Conservation (phyloP, 2,329 filamentous ascomycete species). For the Lachnellula subtilissima region DNA sequence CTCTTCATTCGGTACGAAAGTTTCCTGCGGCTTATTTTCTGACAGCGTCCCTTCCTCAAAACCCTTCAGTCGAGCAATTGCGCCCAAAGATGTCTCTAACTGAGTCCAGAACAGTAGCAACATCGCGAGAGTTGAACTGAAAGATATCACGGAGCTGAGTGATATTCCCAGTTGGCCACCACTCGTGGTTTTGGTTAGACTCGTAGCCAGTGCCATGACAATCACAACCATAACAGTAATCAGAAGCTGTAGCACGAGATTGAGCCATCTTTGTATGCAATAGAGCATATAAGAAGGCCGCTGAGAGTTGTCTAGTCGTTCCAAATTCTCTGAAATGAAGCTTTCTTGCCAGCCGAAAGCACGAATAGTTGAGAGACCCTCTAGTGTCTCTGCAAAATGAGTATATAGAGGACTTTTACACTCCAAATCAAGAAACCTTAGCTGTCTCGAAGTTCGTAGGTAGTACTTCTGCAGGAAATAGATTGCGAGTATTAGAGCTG, state of each 20-base stretch:
- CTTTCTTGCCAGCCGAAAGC: slow-evolving; percentile 39
- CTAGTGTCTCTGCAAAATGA: slow-evolving; percentile 41
- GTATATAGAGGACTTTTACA: slow-evolving; percentile 39
- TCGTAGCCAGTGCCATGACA: slow-evolving; percentile 17
- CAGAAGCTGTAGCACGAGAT: slow-evolving; percentile 47
- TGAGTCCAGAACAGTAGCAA: slow-evolving; percentile 45
- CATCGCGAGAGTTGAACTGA: slow-evolving; percentile 10
- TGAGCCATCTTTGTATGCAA: slow-evolving; percentile 54
- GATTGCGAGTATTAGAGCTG: slow-evolving; percentile 11
- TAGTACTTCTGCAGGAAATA: slow-evolving; percentile 36
- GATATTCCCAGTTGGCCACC: slow-evolving; percentile 17
- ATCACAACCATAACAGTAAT: slow-evolving; percentile 21
- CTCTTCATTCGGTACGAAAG: background rate
- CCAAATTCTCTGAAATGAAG: slow-evolving; percentile 40
- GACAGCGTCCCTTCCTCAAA: slow-evolving; percentile 41
- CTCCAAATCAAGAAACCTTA: slow-evolving; percentile 43
- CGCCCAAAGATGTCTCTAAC: slow-evolving; percentile 54
- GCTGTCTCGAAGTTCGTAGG: slow-evolving; percentile 42
- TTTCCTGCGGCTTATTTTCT: slow-evolving; percentile 32
- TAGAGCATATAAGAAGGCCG: slow-evolving; percentile 53
- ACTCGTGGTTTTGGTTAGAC: slow-evolving; percentile 10
- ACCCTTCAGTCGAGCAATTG: slow-evolving; percentile 49
- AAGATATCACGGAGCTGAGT: slow-evolving; percentile 17
- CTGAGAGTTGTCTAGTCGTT: slow-evolving; percentile 48
- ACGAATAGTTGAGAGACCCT: slow-evolving; percentile 39